Percentiles rank a stretch among this genome's conserved stretches.
phyloP scores from a whole-genome alignment of 805 yeast species.

The Saccharomycopsis javanensis region DNA sequence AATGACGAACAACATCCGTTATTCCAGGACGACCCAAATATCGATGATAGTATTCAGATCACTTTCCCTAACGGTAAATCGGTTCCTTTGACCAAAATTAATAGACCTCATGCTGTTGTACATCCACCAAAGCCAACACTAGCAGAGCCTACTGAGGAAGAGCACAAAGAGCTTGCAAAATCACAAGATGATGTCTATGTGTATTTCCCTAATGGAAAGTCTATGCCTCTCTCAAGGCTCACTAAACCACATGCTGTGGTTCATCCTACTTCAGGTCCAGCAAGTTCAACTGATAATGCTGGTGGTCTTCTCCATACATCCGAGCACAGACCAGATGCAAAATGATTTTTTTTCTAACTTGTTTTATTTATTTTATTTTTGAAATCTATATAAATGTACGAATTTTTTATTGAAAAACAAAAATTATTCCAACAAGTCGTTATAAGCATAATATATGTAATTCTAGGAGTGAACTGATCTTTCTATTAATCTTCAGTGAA shows the following conservation, averaged over 20 bases:
- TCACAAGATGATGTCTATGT: constrained; percentile 1
- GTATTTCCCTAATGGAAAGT: constrained; percentile 13
- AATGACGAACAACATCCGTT: not conserved
- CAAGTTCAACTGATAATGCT: not conserved
- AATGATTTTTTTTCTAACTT: not conserved
- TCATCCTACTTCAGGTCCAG: not conserved
- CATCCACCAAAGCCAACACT: constrained; percentile 2
- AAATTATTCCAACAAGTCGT: too few relatives aligned
- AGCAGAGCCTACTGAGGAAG: not conserved
- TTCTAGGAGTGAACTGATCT: not conserved
- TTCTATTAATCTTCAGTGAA: not conserved
- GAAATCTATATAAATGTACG: not conserved
- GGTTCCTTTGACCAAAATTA: constrained; percentile 12
- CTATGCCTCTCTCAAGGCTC: constrained; percentile 12
- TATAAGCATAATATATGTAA: too few relatives aligned
- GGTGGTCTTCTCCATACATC: constrained; percentile 5
- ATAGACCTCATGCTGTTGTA: constrained; percentile 14
- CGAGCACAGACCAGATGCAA: not conserved
- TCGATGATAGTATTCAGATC: constrained; percentile 5
- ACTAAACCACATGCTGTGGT: constrained; percentile 16
- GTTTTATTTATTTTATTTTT: not conserved
- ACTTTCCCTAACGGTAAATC: constrained; percentile 15
- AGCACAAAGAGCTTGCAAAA: not conserved
- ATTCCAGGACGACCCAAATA: constrained; percentile 10
- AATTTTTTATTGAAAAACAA: not conserved